Conservation (phyloP, 2,329 filamentous ascomycete species). For the Furcasterigmium sp. region DNA sequence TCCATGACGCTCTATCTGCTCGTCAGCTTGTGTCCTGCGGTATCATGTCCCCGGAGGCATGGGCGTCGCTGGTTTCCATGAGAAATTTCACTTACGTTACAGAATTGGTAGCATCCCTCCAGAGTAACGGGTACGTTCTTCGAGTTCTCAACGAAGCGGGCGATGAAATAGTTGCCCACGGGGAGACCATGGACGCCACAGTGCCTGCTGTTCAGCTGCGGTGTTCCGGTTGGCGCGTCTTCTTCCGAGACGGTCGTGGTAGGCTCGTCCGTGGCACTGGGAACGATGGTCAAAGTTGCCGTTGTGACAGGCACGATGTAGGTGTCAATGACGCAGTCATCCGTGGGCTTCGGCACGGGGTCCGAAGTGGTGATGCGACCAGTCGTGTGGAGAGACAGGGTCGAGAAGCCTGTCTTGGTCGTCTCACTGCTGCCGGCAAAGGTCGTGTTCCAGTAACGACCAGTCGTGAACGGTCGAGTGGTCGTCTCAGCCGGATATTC, state of each 20-base stretch:
- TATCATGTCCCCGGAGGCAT: too few relatives aligned
- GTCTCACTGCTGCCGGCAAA: not conserved
- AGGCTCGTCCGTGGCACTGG: slow-evolving; percentile 16
- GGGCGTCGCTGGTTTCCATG: too few relatives aligned
- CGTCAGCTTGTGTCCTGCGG: not conserved
- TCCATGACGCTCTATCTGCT: slow-evolving; percentile 21
- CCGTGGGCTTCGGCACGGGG: not conserved
- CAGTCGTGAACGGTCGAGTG: too few relatives aligned
- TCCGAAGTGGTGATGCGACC: not conserved
- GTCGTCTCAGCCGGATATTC: too few relatives aligned
- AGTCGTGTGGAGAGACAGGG: too few relatives aligned
- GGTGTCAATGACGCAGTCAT: slow-evolving; percentile 25
- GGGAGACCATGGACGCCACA: slow-evolving; percentile 32
- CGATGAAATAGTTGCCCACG: slow-evolving; percentile 29
- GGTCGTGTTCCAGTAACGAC: not conserved
- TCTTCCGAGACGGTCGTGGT: slow-evolving; percentile 26
- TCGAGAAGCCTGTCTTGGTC: too few relatives aligned
- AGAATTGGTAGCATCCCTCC: slow-evolving; percentile 36
- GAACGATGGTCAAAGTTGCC: slow-evolving; percentile 16
- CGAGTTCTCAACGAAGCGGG: slow-evolving; percentile 29
- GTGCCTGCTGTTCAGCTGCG: slow-evolving; percentile 21
- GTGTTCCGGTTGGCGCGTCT: slow-evolving; percentile 21
- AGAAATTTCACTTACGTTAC: slow-evolving; percentile 29
- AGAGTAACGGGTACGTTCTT: slow-evolving; percentile 26
- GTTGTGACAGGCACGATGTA: slow-evolving; percentile 23